Percentiles rank a stretch among this genome's conserved stretches.
phyloP scores from a whole-genome alignment of 495 filamentous ascomycete genomes.

The Sordaria brevicollis region DNA sequence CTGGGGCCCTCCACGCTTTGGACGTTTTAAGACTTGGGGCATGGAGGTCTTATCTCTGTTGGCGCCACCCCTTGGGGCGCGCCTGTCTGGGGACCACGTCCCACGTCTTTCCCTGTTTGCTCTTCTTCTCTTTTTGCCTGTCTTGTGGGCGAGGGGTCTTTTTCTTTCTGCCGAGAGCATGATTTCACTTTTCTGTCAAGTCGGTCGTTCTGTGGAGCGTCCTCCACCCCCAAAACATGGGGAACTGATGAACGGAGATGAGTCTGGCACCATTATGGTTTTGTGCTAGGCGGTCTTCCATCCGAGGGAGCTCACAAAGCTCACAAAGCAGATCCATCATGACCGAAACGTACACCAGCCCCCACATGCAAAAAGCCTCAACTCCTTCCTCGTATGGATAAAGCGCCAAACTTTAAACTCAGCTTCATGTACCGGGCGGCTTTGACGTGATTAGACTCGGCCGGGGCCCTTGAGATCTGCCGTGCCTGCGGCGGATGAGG shows the following conservation, averaged over 20 bases:
- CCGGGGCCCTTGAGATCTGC: not conserved
- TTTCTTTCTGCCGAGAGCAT: not conserved
- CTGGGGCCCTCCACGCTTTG: constrained; percentile 10
- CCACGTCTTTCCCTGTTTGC: not conserved
- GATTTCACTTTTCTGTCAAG: not conserved
- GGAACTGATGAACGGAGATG: not conserved
- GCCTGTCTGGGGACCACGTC: constrained; percentile 11
- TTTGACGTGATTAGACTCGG: not conserved
- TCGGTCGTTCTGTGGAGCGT: not conserved
- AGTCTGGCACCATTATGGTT: constrained; percentile 1
- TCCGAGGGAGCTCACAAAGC: not conserved
- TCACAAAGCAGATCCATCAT: not conserved
- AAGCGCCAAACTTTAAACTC: not conserved
- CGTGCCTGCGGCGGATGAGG: not conserved
- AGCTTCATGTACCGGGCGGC: not conserved
- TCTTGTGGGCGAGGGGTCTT: not conserved
- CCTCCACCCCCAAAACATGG: not conserved
- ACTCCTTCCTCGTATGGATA: not conserved
- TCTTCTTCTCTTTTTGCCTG: not conserved
- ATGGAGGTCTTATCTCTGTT: constrained; percentile 15
- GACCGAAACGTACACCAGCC: not conserved
- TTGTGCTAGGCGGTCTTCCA: not conserved
- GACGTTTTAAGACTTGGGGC: not conserved
- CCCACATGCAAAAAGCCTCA: not conserved
- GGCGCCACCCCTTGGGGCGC: constrained; percentile 14